These are phyloP conservation scores for Cercospora sp. DNA, from an alignment of 2,329 filamentous ascomycete genomes.

Conservation along the genomic window DNA sequence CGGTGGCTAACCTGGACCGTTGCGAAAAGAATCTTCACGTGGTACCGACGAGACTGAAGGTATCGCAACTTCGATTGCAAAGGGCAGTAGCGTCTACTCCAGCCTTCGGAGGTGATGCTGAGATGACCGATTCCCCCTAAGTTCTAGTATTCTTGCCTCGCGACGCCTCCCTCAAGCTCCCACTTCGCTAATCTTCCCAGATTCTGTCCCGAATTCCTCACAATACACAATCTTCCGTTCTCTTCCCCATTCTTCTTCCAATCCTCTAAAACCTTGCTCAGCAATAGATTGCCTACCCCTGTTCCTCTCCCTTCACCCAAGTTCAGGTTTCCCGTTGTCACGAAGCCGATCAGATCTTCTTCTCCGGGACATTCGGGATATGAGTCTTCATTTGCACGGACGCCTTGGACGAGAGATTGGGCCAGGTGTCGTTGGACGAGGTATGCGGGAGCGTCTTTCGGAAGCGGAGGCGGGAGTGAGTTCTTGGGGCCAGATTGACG, in stretches of 20 bases:
- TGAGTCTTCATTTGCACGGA: conserved; percentile 37
- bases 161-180: conserved; percentile 57
- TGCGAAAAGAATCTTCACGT: too few species aligned
- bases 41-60: neutral
- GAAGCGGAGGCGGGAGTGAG: conserved; percentile 28
- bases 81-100: neutral
- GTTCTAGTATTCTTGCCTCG: neutral
- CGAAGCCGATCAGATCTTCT: conserved; percentile 81
- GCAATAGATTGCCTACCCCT: conserved; percentile 70
- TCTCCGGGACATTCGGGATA: conserved; percentile 71
- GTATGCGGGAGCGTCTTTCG: conserved; percentile 45
- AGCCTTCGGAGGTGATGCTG: neutral
- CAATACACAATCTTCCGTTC: conserved; percentile 67
- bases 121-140: neutral
- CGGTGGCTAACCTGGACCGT: too few species aligned
- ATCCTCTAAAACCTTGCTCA: conserved; percentile 57
- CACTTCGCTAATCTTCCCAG: conserved; percentile 78
- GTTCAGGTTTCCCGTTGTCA: conserved; percentile 83
- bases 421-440: conserved; percentile 47
- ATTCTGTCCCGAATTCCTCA: conserved; percentile 76
- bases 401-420: conserved; percentile 46
- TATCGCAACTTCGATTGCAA: neutral
- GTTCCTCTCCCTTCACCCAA: conserved; percentile 73
- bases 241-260: conserved; percentile 36
- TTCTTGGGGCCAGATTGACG: conserved; percentile 31